Percentiles rank a stretch among this genome's conserved stretches.
These are phyloP conservation scores for Penicillium riverlandense DNA, from an alignment of 495 filamentous ascomycete species.

Conservation along the genomic window DNA sequence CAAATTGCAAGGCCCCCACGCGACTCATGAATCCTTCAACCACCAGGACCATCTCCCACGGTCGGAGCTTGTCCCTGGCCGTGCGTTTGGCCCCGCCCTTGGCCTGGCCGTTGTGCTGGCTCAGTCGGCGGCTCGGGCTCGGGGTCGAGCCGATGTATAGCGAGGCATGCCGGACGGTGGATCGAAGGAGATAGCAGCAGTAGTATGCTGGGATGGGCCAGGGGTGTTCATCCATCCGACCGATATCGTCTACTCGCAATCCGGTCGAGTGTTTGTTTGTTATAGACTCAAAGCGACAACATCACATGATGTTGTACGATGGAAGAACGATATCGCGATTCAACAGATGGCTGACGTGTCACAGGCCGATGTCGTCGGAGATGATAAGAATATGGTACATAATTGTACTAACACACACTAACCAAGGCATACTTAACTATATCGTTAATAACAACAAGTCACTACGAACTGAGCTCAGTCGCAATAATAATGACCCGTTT, in stretches of 20 bases:
- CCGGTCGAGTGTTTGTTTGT: too few relatives aligned
- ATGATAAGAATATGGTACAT: too few relatives aligned
- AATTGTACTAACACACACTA: too few relatives aligned
- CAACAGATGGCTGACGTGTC: too few relatives aligned
- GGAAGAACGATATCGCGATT: too few relatives aligned
- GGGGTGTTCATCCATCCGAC: slow-evolving; percentile 7
- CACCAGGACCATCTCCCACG: slow-evolving; percentile 90
- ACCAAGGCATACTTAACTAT: too few relatives aligned
- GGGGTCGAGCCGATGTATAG: slow-evolving; percentile 91
- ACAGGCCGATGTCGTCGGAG: too few relatives aligned
- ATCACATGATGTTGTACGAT: neutral
- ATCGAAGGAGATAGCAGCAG: slow-evolving; percentile 83
- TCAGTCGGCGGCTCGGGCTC: slow-evolving; percentile 69
- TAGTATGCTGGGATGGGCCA: slow-evolving; percentile 64
- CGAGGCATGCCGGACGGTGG: slow-evolving; percentile 53
- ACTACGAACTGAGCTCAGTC: too few relatives aligned
- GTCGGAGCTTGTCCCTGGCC: slow-evolving; percentile 53
- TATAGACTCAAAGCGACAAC: too few relatives aligned
- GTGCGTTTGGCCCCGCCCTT: slow-evolving; percentile 78
- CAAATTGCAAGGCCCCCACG: slow-evolving; percentile 87
- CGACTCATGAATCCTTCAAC: slow-evolving; percentile 85
- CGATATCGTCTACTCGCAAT: too few relatives aligned
- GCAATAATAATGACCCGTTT: too few relatives aligned
- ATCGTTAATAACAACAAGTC: too few relatives aligned
- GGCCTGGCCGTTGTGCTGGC: slow-evolving; percentile 79